Evolutionary conservation across 2,329 filamentous ascomycete genomes (phyloP), one percentile per base, ranked within the genome.

Genomic region (Fusarium siculi): DNA sequence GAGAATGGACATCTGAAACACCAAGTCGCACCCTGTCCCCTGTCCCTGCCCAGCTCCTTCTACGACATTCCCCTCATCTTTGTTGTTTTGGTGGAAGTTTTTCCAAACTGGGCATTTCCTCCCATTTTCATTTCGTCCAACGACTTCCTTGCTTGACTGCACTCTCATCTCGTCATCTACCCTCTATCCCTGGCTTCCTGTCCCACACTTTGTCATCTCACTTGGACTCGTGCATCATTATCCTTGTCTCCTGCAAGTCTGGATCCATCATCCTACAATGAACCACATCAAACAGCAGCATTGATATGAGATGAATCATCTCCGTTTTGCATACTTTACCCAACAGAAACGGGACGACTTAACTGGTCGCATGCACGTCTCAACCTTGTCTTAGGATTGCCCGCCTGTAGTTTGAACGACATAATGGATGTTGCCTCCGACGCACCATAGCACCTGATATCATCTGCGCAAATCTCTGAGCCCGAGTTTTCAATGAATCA

Each of bases 1-100:
- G 18, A 60, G 59, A 70, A 37, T 57, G 52, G 70, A 70, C 52
- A 73, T 73, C 66, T 73, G 70, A 73, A 73, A 73, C 70, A 42
- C 37, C 66, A 67, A 60, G 25, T 19, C 57, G 44, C 28, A n/a
- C 60, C 39, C 55, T 60, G 46, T 40, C 23, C 62, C 47, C 40
- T 63, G 49, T 44, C 43, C 32, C 50, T 68, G 39, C 37, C 50
- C 50, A 44, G 10, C 34, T 50, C 60, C n/a, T 66, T 49, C 44
- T 65, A 43, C 47, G 25, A 64, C 57, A 34, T 69, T 64, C 62
- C 57, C 66, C 62, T 71, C 70, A 42, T 67, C 54, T 55, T 73
- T 55, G 30, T 50, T 57, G 25, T 53, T 46, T 50, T 66, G 21
- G 44, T 59, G 42, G 44, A 54, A 70, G 58, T 37, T 70, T 40